Percentiles rank a stretch among this genome's conserved stretches.
Evolutionary conservation across 1,139 yeast species (phyloP).

Genomic region (Hyphopichia khmerensis): DNA sequence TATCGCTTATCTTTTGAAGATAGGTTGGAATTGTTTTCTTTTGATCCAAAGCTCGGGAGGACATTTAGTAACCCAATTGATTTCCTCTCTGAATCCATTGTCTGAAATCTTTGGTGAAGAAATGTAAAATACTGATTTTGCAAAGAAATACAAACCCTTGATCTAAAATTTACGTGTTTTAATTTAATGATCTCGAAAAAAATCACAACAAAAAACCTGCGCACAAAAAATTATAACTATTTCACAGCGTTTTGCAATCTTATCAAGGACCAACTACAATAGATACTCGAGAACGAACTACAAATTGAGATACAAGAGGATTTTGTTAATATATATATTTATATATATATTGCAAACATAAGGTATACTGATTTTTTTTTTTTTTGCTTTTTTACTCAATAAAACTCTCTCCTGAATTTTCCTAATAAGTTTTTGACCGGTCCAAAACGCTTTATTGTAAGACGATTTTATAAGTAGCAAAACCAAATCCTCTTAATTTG

Average conservation of each 20-base stretch:
- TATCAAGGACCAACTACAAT: no score
- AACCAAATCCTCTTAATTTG: constrained; percentile 72
- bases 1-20: constrained; percentile 68
- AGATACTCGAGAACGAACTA: no score
- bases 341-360: no score
- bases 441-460: constrained; percentile 18
- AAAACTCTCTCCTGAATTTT: no score
- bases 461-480: constrained; percentile 60
- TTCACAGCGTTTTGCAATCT: no score
- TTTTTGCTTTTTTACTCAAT: no score
- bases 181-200: not conserved
- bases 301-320: no score
- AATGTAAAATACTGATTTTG: constrained; percentile 3
- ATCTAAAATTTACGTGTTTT: not conserved
- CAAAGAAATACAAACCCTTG: not conserved
- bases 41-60: constrained; percentile 8
- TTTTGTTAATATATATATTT: no score
- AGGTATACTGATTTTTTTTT: no score
- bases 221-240: not conserved
- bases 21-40: constrained; percentile 4
- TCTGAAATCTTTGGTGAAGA: constrained; percentile 5
- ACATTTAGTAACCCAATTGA: constrained; percentile 6
- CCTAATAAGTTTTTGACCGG: no score
- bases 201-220: not conserved
- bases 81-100: constrained; percentile 3